Percentiles rank a stretch among this genome's conserved stretches.
phyloP scores from a whole-genome alignment of 106 monocot species.

The Ottelia alismoides region DNA sequence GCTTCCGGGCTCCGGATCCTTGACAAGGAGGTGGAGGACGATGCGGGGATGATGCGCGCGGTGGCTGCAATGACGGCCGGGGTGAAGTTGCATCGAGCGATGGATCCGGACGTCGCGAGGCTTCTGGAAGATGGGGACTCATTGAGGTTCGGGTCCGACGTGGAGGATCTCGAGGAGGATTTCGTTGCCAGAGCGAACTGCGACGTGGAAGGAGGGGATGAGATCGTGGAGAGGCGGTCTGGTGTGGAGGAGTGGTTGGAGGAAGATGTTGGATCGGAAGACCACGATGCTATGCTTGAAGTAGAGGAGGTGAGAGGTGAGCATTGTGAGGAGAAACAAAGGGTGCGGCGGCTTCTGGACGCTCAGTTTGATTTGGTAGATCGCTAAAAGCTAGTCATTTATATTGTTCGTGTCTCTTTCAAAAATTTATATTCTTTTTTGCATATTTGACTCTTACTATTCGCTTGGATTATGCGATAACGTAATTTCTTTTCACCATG shows the following conservation, averaged over 20 bases:
- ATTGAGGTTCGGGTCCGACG: slow-evolving; percentile 72
- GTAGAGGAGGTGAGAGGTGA: slow-evolving; percentile 2
- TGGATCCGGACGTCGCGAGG: slow-evolving; percentile 63
- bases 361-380: slow-evolving; percentile 80
- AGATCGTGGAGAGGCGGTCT: neutral
- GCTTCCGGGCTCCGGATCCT: slow-evolving; percentile 42
- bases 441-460: too few species aligned
- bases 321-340: slow-evolving; percentile 26
- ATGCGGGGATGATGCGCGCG: slow-evolving; percentile 13
- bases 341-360: slow-evolving; percentile 51
- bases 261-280: too few species aligned
- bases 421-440: too few species aligned
- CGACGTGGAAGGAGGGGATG: slow-evolving; percentile 16
- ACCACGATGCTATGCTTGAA: neutral
- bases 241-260: slow-evolving; percentile 6
- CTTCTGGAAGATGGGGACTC: slow-evolving; percentile 63
- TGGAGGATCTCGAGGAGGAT: slow-evolving; percentile 94
- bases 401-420: too few species aligned
- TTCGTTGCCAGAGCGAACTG: slow-evolving; percentile 69
- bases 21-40: slow-evolving; percentile 10
- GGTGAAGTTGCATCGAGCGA: slow-evolving; percentile 47
- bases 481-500: too few species aligned
- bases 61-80: slow-evolving; percentile 44
- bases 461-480: too few species aligned
- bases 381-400: too few species aligned